Percentiles rank a stretch among this genome's conserved stretches.
Conservation (phyloP, 352 stramenopile genomes). For the Salisapilia sapeloensis region DNA sequence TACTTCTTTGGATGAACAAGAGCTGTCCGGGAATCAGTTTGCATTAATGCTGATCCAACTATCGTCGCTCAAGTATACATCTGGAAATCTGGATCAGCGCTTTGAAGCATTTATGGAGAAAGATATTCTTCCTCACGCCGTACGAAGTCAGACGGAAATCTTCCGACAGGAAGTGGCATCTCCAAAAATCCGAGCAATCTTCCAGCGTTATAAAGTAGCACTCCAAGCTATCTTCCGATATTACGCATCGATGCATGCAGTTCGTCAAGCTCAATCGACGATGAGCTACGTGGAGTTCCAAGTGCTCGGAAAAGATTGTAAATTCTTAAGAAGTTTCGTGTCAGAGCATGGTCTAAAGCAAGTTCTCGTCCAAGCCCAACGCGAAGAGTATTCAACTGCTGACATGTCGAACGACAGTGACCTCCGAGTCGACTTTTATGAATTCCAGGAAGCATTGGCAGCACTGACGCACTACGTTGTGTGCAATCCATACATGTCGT, state of each 20-base stretch:
- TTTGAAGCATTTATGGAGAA: constrained; percentile 56
- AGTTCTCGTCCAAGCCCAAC: constrained; percentile 55
- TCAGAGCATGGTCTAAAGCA: constrained; percentile 68
- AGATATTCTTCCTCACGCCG: constrained; percentile 37
- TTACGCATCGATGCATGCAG: constrained; percentile 58
- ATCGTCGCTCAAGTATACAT: constrained; percentile 26
- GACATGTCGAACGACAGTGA: constrained; percentile 9
- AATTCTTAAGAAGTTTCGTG: constrained; percentile 52
- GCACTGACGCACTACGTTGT: constrained; percentile 64
- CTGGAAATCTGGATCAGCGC: constrained; percentile 20
- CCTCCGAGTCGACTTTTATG: constrained; percentile 35
- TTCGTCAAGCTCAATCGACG: constrained; percentile 63
- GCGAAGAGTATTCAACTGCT: constrained; percentile 15
- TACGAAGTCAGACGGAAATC: constrained; percentile 52
- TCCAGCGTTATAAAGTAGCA: constrained; percentile 44
- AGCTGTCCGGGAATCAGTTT: constrained; percentile 50
- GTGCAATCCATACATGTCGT: constrained; percentile 58
- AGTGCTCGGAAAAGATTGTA: constrained; percentile 55
- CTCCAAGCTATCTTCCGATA: constrained; percentile 70
- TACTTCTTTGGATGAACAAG: constrained; percentile 10
- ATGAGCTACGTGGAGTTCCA: constrained; percentile 37
- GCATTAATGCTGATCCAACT: constrained; percentile 40
- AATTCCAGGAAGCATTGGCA: constrained; percentile 56
- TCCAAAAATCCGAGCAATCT: constrained; percentile 50
- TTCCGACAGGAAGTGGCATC: constrained; percentile 56